Conservation (phyloP, 2,329 filamentous ascomycete genomes). For the Chalaropsis ovoidea region DNA sequence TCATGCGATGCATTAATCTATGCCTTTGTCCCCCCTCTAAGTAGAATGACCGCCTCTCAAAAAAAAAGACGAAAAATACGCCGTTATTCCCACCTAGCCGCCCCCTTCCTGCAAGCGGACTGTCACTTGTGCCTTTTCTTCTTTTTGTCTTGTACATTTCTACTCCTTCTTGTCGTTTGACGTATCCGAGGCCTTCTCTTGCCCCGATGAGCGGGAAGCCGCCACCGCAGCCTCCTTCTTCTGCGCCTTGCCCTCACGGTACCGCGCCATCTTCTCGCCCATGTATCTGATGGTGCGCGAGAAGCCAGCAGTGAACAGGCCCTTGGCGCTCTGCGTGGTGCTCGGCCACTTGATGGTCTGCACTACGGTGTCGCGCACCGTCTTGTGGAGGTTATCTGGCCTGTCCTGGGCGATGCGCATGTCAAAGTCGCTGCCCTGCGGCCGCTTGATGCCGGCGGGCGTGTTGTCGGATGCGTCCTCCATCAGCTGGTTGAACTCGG, state of each 20-base stretch:
- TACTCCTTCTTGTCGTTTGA: constrained; percentile 8
- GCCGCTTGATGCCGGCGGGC: constrained; percentile 55
- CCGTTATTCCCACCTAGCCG: neutral
- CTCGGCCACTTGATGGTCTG: constrained; percentile 90
- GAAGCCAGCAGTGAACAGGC: constrained; percentile 67
- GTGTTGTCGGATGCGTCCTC: constrained; percentile 63
- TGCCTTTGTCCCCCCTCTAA: neutral
- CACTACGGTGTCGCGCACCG: constrained; percentile 66
- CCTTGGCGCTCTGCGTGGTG: constrained; percentile 77
- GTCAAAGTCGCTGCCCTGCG: constrained; percentile 78
- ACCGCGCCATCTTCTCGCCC: constrained; percentile 68
- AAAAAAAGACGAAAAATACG: neutral
- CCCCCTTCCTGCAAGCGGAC: neutral
- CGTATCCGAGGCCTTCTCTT: neutral
- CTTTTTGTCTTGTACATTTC: neutral
- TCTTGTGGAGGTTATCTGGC: constrained; percentile 53
- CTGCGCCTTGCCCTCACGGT: constrained; percentile 37
- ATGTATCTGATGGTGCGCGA: constrained; percentile 63
- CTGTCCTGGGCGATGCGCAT: constrained; percentile 66
- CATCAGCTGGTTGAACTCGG: constrained; percentile 79
- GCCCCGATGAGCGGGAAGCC: neutral
- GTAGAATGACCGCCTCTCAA: too few species aligned
- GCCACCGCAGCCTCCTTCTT: constrained; percentile 25
- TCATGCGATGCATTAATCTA: neutral
- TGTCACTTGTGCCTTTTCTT: neutral